Percentiles rank a stretch among this genome's conserved stretches.
Evolutionary conservation across 768 basidiomycete genomes (phyloP).

Genomic region (Megacollybia marginata): DNA sequence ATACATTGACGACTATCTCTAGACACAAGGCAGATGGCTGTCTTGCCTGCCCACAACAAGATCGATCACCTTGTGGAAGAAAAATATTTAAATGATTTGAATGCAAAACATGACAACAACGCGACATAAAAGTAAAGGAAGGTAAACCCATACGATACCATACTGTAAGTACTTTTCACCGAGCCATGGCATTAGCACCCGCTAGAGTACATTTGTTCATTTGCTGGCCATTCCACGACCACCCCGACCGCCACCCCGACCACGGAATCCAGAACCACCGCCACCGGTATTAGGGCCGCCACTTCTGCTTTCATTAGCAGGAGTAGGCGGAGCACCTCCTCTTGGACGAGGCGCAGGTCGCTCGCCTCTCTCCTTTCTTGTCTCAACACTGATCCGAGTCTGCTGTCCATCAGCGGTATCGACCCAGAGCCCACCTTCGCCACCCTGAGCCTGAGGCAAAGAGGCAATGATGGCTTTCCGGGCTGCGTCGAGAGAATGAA

Average conservation of each 20-base stretch:
- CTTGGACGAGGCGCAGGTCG: slow-evolving; percentile 56
- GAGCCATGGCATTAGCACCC: too few species aligned
- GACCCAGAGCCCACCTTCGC: slow-evolving; percentile 83
- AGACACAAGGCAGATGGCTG: too few species aligned
- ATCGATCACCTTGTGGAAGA: too few species aligned
- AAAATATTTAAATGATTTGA: too few species aligned
- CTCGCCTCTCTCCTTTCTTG: slow-evolving; percentile 88
- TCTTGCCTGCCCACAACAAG: too few species aligned
- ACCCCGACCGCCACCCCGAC: neutral
- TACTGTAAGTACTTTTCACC: neutral
- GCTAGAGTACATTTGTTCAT: neutral
- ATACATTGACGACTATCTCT: too few species aligned
- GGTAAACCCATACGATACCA: too few species aligned
- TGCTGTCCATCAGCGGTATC: slow-evolving; percentile 51
- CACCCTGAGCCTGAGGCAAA: slow-evolving; percentile 60
- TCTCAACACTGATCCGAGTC: slow-evolving; percentile 72
- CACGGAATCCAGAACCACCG: slow-evolving; percentile 3
- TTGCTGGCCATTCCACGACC: slow-evolving; percentile 2
- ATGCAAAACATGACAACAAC: too few species aligned
- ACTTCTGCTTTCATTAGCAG: slow-evolving; percentile 22
- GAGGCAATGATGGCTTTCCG: slow-evolving; percentile 76
- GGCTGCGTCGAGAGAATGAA: slow-evolving; percentile 69
- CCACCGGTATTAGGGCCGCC: slow-evolving; percentile 9
- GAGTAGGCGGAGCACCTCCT: slow-evolving; percentile 47
- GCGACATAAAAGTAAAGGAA: too few species aligned